Conservation (phyloP, 805 yeast genomes). For the Candida berthetii region DNA sequence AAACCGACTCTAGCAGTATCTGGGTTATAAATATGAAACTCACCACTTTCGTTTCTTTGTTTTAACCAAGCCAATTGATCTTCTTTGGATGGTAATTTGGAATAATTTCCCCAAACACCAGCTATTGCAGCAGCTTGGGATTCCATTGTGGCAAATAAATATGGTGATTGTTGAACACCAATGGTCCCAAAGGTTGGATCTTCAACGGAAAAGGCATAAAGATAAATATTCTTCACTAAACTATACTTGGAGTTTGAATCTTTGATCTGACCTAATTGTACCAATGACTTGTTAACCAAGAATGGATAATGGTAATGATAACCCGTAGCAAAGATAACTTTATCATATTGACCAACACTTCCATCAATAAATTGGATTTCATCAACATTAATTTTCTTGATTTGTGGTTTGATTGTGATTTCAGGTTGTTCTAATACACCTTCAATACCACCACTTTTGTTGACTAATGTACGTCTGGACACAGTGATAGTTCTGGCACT, state of each 20-base stretch:
- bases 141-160: slow-evolving; percentile 42
- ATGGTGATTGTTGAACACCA: slow-evolving; percentile 33
- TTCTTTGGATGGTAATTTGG: slow-evolving; percentile 26
- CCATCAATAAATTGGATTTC: slow-evolving; percentile 26
- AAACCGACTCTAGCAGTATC: slow-evolving; percentile 20
- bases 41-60: slow-evolving; percentile 6
- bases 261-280: neutral
- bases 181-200: slow-evolving; percentile 39
- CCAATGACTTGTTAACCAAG: slow-evolving; percentile 12
- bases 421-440: slow-evolving; percentile 24
- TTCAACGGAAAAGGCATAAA: slow-evolving; percentile 30
- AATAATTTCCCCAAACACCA: slow-evolving; percentile 38
- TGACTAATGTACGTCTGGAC: slow-evolving; percentile 53
- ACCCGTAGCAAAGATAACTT: slow-evolving; percentile 43
- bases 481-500: slow-evolving; percentile 38
- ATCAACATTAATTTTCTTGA: slow-evolving; percentile 19
- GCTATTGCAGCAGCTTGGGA: slow-evolving; percentile 41
- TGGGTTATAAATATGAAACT: slow-evolving; percentile 10
- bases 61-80: slow-evolving; percentile 29
- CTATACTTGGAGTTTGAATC: slow-evolving; percentile 1
- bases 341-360: slow-evolving; percentile 24
- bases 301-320: slow-evolving; percentile 40
- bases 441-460: slow-evolving; percentile 36
- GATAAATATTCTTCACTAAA: slow-evolving; percentile 18
- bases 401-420: slow-evolving; percentile 23